These are phyloP conservation scores for Aspergillus ochraceus DNA, from an alignment of 2,329 filamentous ascomycete species.

Conservation along the genomic window DNA sequence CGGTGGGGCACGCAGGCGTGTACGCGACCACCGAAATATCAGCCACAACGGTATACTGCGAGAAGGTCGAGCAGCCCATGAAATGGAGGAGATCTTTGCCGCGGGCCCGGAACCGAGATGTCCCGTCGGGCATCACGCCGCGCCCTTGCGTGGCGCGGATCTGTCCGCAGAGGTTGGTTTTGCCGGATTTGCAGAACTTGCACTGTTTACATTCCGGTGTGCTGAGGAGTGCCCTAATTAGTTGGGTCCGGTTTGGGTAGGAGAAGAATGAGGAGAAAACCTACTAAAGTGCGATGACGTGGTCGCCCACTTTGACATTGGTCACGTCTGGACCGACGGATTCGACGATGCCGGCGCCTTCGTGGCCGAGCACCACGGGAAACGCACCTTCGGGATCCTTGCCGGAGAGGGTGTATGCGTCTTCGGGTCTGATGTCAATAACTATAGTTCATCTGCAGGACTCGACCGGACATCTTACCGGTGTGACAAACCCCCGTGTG, in stretches of 20 bases:
- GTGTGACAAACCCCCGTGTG: slow-evolving; percentile 99
- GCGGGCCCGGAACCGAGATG: slow-evolving; percentile 88
- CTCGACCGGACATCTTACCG: slow-evolving; percentile 54
- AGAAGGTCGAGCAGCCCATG: slow-evolving; percentile 99
- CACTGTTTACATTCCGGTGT: slow-evolving; percentile 96
- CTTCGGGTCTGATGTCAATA: slow-evolving; percentile 40
- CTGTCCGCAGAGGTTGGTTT: slow-evolving; percentile 99
- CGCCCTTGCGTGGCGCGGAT: slow-evolving; percentile 94
- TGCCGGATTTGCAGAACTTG: slow-evolving; percentile 99
- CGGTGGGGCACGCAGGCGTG: slow-evolving; percentile 86
- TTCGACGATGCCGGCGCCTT: slow-evolving; percentile 87
- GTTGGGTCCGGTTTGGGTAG: slow-evolving; percentile 16
- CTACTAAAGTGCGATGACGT: slow-evolving; percentile 83
- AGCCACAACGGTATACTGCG: slow-evolving; percentile 96
- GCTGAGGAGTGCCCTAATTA: slow-evolving; percentile 48
- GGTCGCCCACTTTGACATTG: slow-evolving; percentile 86
- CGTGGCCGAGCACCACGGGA: slow-evolving; percentile 82
- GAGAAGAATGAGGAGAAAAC: slow-evolving; percentile 29
- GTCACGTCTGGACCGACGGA: slow-evolving; percentile 92
- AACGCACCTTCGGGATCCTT: slow-evolving; percentile 96
- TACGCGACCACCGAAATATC: slow-evolving; percentile 97
- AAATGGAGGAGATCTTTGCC: slow-evolving; percentile 95
- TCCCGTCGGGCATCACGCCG: slow-evolving; percentile 97
- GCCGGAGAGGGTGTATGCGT: slow-evolving; percentile 90
- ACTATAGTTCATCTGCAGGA: too few species aligned